Percentiles rank a stretch among this genome's conserved stretches.
Evolutionary conservation across 2,329 filamentous ascomycete species (phyloP).

Genomic region (Blastomyces parvus): DNA sequence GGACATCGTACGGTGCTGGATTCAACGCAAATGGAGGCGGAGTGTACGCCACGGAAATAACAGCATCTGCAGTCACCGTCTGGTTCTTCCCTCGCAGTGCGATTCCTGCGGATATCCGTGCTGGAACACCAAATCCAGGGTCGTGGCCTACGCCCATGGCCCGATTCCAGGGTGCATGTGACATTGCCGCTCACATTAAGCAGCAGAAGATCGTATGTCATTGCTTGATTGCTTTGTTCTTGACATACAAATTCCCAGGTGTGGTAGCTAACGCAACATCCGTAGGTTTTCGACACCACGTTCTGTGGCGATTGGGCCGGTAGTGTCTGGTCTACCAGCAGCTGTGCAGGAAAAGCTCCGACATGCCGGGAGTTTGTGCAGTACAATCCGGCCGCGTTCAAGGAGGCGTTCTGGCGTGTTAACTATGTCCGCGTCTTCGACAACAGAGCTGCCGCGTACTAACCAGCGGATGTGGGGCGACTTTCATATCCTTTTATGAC

Average conservation of each 20-base stretch:
- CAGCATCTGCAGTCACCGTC: constrained; percentile 35
- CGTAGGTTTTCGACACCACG: constrained; percentile 58
- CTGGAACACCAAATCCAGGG: constrained; percentile 34
- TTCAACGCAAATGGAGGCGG: constrained; percentile 59
- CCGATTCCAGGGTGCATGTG: constrained; percentile 55
- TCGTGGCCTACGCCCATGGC: constrained; percentile 42
- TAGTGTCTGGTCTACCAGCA: constrained; percentile 46
- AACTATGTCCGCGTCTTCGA: neutral
- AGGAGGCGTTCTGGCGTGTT: constrained; percentile 55
- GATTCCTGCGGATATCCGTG: constrained; percentile 36
- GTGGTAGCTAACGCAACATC: constrained; percentile 2
- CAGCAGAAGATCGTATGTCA: constrained; percentile 50
- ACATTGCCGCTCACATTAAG: constrained; percentile 56
- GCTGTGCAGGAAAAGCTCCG: constrained; percentile 41
- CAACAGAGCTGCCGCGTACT: neutral
- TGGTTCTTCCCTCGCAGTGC: constrained; percentile 36
- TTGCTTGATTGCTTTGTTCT: neutral
- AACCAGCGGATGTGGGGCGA: neutral
- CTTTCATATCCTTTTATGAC: neutral
- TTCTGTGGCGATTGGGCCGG: constrained; percentile 80
- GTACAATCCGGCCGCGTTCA: constrained; percentile 54
- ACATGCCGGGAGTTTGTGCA: constrained; percentile 61
- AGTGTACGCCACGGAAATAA: constrained; percentile 54
- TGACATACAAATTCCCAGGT: neutral
- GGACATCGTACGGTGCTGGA: constrained; percentile 47